Evolutionary conservation across 805 yeast species (phyloP).

Genomic region (Candida incommunis): DNA sequence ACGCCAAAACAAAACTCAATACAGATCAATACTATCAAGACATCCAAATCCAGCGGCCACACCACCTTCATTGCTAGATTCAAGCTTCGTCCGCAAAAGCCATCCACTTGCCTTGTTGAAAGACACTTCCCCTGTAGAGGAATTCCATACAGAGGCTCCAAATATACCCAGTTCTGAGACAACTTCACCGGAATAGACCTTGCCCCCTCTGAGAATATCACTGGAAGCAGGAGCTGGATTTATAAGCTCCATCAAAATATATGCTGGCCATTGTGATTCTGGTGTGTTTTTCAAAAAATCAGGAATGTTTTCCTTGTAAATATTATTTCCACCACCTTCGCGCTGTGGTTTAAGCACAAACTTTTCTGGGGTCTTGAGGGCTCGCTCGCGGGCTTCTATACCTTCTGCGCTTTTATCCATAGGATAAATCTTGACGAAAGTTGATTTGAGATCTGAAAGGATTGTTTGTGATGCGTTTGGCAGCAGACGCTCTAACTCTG

Average conservation of each 20-base stretch:
- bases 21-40: conserved; percentile 65
- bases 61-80: conserved; percentile 89
- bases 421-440: conserved; percentile 83
- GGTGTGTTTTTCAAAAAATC: conserved; percentile 44
- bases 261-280: conserved; percentile 72
- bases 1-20: conserved; percentile 1
- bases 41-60: conserved; percentile 99
- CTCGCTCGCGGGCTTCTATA: conserved; percentile 44
- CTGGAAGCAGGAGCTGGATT: conserved; percentile 59
- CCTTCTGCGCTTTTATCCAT: conserved; percentile 58
- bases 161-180: conserved; percentile 86
- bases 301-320: conserved; percentile 80
- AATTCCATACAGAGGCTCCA: conserved; percentile 71
- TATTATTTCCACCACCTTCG: conserved; percentile 97
- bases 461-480: conserved; percentile 17
- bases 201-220: conserved; percentile 53
- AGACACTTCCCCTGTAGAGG: conserved; percentile 37
- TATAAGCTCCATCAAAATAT: conserved; percentile 87
- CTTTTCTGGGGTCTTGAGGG: conserved; percentile 49
- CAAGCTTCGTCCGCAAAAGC: conserved; percentile 77
- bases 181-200: conserved; percentile 53
- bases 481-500: conserved; percentile 34
- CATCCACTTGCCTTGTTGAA: conserved; percentile 67
- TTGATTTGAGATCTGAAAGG: conserved; percentile 25
- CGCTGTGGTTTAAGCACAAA: conserved; percentile 93